Conservation (phyloP, 305 asterid species). For the Fraxinus platypoda region DNA sequence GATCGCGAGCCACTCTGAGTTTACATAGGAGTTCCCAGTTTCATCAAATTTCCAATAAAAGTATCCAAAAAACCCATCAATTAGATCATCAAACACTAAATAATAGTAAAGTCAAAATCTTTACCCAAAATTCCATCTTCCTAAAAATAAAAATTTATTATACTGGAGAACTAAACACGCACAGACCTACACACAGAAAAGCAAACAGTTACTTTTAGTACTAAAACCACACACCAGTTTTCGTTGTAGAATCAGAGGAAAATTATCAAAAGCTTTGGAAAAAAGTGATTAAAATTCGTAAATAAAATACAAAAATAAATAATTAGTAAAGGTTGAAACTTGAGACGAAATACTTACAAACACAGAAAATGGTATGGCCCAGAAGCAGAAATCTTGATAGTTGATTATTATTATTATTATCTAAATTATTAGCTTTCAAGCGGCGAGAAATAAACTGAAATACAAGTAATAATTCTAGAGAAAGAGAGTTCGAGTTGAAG, state of each 20-base stretch:
- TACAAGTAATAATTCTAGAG: neutral
- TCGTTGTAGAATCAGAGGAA: constrained; percentile 12
- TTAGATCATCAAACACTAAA: neutral
- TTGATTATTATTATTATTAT: neutral
- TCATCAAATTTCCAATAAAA: constrained; percentile 13
- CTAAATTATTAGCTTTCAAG: neutral
- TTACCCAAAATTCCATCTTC: neutral
- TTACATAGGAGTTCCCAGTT: neutral
- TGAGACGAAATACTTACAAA: neutral
- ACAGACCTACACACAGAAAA: neutral
- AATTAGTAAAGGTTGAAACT: neutral
- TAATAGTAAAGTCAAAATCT: neutral
- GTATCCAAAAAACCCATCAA: constrained; percentile 8
- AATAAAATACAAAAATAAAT: neutral
- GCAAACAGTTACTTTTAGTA: neutral
- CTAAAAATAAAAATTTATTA: neutral
- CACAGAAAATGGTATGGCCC: neutral
- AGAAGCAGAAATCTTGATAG: neutral
- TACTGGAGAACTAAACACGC: neutral
- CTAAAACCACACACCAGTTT: neutral
- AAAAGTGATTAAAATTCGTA: neutral
- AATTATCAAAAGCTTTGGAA: neutral
- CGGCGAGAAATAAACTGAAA: neutral
- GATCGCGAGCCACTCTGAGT: neutral
- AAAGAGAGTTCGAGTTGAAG: neutral